Evolutionary conservation across 208 protist genomes (phyloP), one percentile per base, ranked within the genome.

Genomic region (Wallacemonas sp.): DNA sequence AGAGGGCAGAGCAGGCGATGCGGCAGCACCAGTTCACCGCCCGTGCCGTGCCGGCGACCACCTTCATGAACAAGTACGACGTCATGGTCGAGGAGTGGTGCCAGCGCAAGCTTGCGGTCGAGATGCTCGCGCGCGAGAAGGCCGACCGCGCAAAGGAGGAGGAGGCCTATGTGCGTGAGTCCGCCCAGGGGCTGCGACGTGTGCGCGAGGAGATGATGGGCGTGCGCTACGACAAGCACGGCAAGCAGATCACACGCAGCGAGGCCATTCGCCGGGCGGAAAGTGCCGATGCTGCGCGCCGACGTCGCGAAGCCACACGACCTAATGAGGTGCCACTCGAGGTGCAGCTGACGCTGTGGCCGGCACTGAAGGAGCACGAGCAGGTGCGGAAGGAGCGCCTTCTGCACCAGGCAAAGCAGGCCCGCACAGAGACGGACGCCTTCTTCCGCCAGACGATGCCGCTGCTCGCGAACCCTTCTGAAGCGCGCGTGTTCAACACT

Each of bases 11-110:
- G 41, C 65, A 57, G 50, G 65, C 61, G 46, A 22, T 39, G 25
- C 68, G 61, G n/a, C 74, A 77, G 23, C 52, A 67, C 0, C 74
- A 67, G 1, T 86, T 90, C 41, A 78, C 63, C 25, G 78, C 86
- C 11, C 84, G 64, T 45, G 86, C 86, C 5, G 91, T 96, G 45
- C 91, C 91, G 10, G 76, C 91, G 0, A 84, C 79, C 12, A 96
- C 91, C 16, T 96, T 92, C 67, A 86, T 96, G 76, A 89, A 89
- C 65, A 94, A 93, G 72, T 96, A 96, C 49, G 87, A 84, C 38
- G 55, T 96, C 26, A 96, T 96, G 91, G 81, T 96, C 38, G 84
- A 93, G 70, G 91, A 96, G 74, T 96, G 91, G 91, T 81, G 84
- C 10, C 80, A 91, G 76, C 82, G 87, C 36, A 90, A 91, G 72